Percentiles rank a stretch among this genome's conserved stretches.
Conservation (phyloP, 2,329 filamentous ascomycete species). For the Penicillium thymicola region DNA sequence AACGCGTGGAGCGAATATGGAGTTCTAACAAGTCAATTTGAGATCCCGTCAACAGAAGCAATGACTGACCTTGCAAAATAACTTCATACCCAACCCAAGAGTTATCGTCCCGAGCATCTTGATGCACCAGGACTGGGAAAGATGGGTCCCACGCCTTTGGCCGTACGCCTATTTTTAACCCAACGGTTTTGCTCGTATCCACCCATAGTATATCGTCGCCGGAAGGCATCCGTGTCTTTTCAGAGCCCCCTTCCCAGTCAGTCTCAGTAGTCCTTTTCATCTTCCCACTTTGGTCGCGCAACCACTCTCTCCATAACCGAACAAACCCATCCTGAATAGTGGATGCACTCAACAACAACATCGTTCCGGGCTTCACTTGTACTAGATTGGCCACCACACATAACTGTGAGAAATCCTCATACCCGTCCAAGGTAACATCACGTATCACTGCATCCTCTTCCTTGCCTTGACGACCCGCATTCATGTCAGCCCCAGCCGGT, state of each 20-base stretch:
- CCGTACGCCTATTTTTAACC: slow-evolving; percentile 64
- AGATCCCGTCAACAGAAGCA: not conserved
- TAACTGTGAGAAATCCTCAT: slow-evolving; percentile 72
- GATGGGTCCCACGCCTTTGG: slow-evolving; percentile 49
- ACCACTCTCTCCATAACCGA: slow-evolving; percentile 70
- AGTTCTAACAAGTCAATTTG: slow-evolving; percentile 52
- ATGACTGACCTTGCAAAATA: slow-evolving; percentile 64
- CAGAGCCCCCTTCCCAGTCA: slow-evolving; percentile 18
- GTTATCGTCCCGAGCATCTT: slow-evolving; percentile 54
- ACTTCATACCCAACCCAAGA: slow-evolving; percentile 67
- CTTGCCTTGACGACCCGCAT: slow-evolving; percentile 3
- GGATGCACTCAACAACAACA: slow-evolving; percentile 62
- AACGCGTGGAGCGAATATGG: slow-evolving; percentile 60
- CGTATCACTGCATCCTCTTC: slow-evolving; percentile 48
- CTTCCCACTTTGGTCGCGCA: slow-evolving; percentile 46
- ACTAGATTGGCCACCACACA: slow-evolving; percentile 67
- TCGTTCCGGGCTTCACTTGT: slow-evolving; percentile 59
- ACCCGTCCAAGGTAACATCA: slow-evolving; percentile 62
- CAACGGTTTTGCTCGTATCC: slow-evolving; percentile 60
- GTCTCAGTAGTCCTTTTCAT: not conserved
- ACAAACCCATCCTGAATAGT: slow-evolving; percentile 66
- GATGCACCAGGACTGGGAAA: slow-evolving; percentile 50
- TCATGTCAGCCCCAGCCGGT: slow-evolving; percentile 10
- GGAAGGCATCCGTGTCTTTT: slow-evolving; percentile 9
- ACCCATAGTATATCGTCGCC: slow-evolving; percentile 63